Base-by-base conservation (phyloP, 2,329 filamentous ascomycete species). In the Colletotrichum cereale region DNA sequence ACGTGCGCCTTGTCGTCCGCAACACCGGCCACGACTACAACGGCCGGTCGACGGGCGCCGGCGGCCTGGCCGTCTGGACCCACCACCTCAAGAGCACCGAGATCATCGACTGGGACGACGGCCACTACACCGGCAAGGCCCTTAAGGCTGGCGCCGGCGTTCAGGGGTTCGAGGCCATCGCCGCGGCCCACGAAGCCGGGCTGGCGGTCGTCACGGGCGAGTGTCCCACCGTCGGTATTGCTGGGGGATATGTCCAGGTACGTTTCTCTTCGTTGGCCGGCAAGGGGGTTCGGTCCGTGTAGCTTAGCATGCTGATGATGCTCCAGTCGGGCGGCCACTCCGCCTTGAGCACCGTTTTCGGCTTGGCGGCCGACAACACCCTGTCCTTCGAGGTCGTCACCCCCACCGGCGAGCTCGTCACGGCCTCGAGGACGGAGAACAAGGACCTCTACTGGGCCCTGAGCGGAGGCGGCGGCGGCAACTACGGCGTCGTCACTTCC, bases 391-490 rank as follows among this genome's bases (percentile, higher is more conserved):
- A 90, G 36, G 80, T 91, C 0, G 86, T 92, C 1, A 88, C 86
- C 0, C 86, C 86, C 0, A 75, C 76, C 4, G 89, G 90, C 0
- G 76, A 85, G 11, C 80, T 88, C 10, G 52, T 90, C 1, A 84
- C 80, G 0, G 84, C 86, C 1, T 89, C 87, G 56, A 85, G 86
- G 44, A 82, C 85, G 12, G 81, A 86, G 50, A 84, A 91, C 68
- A 69, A 79, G 0, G 89, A 92, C 66, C 79, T 92, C 0, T 92
- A 90, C 78, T 93, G 90, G 90, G 90, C 90, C 0, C 82, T 91
- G 69, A 80, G 87, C 73, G 89, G 90, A 12, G 73, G 82, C 4
- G 85, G 84, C 31, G 80, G 80, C 24, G 80, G 79, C 72, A 83
- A 82, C 40, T 74, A 85, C 73, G 89, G 83, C 2, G 82, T 91